Evolutionary conservation across 1,139 yeast species (phyloP).

Genomic region (Sugiyamaella xylanicola): DNA sequence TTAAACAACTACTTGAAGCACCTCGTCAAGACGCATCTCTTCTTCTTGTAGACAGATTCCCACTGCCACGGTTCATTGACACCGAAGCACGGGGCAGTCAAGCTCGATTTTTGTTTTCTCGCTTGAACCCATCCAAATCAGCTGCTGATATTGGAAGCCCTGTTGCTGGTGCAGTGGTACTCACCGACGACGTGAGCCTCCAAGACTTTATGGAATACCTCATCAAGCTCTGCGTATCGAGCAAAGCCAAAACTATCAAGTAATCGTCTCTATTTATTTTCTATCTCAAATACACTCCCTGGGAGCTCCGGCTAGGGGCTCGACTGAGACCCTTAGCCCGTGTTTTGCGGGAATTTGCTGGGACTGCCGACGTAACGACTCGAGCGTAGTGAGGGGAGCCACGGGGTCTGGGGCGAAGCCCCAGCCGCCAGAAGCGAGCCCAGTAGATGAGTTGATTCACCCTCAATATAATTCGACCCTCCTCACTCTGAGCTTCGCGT

Average conservation of each 20-base stretch:
- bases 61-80: constrained; percentile 71
- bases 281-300: too few species aligned
- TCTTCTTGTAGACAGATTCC: constrained; percentile 66
- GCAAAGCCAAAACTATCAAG: constrained; percentile 23
- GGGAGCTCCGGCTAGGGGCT: too few species aligned
- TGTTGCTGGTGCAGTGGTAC: constrained; percentile 44
- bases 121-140: constrained; percentile 70
- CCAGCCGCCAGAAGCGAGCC: background rate
- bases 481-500: too few species aligned
- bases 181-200: constrained; percentile 71
- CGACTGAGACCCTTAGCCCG: too few species aligned
- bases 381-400: too few species aligned
- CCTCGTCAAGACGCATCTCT: constrained; percentile 74
- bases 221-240: constrained; percentile 42
- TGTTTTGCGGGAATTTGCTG: too few species aligned
- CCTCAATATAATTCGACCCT: too few species aligned
- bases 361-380: too few species aligned
- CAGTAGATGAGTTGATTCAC: too few species aligned
- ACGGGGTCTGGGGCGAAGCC: background rate
- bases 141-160: constrained; percentile 47
- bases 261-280: constrained; percentile 4
- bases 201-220: constrained; percentile 65
- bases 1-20: constrained; percentile 59
- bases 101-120: constrained; percentile 74
- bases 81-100: constrained; percentile 79